Conservation (phyloP, 371 early-diverging fungal genomes). For the Polyrhizophydium stewartii region DNA sequence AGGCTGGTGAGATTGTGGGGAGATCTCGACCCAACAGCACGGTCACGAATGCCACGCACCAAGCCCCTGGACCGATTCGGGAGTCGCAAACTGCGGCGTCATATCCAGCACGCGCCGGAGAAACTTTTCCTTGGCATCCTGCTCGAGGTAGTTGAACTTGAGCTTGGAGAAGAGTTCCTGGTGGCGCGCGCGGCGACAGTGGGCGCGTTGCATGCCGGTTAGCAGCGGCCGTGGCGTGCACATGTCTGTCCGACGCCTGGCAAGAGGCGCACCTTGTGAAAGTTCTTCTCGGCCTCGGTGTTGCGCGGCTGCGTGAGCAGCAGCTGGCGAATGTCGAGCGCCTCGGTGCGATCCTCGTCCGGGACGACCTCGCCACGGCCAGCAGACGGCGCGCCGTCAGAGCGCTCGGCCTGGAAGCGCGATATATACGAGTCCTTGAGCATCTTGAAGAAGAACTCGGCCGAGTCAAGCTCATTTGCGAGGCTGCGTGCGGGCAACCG, state of each 20-base stretch:
- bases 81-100: constrained; percentile 23
- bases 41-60: constrained; percentile 3
- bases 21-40: constrained; percentile 1
- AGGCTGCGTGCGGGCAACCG: constrained; percentile 1
- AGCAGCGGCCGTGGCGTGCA: not conserved
- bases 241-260: not conserved
- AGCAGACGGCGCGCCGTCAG: not conserved
- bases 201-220: not conserved
- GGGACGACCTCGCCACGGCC: constrained; percentile 12
- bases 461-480: not conserved
- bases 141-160: constrained; percentile 52
- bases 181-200: not conserved
- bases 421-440: constrained; percentile 3
- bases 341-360: constrained; percentile 27
- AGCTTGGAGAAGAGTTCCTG: constrained; percentile 52
- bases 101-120: constrained; percentile 36
- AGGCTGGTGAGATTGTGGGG: too few species aligned
- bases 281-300: constrained; percentile 27
- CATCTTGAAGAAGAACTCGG: constrained; percentile 7
- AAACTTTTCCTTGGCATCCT: constrained; percentile 52
- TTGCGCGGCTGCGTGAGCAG: constrained; percentile 29
- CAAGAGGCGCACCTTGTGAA: constrained; percentile 23
- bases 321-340: constrained; percentile 27
- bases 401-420: not conserved
- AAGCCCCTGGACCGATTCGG: constrained; percentile 5